Base-by-base conservation (phyloP, 495 filamentous ascomycete genomes). In the Penicillium lagena region DNA sequence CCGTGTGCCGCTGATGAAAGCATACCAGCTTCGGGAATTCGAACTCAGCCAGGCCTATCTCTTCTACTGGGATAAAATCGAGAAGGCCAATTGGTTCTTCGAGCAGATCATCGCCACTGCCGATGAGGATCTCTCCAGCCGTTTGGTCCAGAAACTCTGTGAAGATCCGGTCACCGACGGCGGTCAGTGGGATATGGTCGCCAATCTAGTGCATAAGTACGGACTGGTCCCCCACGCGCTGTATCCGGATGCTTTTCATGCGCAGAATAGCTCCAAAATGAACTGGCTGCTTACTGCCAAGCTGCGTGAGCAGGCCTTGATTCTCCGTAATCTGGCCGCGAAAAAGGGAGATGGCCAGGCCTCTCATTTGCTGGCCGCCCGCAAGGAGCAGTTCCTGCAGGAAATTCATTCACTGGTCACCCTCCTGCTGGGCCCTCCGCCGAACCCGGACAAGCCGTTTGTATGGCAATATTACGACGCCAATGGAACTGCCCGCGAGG, bases 41-140 rank as follows among this genome's bases (percentile, higher is more conserved):
- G 84, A 95, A 68, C 76, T 95, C 2, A 86, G 81, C 30, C 89
- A 95, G 55, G 78, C 83, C 2, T 95, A 93, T 54, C 76, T 94
- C n/a, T 93, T 90, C 70, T 95, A 87, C 76, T 94, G 85, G 82
- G 89, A 95, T 61, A 95, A 95, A 66, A 76, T 94, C 14, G 89
- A 95, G 65, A 95, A 95, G 60, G 80, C 85, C 7, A 94, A 94
- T 56, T 95, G 75, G 59, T 93, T 93, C 70, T 72, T 93, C 15
- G 87, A 91, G 62, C 81, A 83, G 53, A 79, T 93, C 45, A 75
- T 94, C 33, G 78, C 85, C 43, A 93, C 88, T 0, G 73, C 75
- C 1, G 68, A 80, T 34, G 39, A 86, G 44, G 77, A 80, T 28
- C 70, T 90, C 2, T 84, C 87, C 42, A 71, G 77, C 11, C 69